These are phyloP conservation scores for Candida glucosophila DNA, from an alignment of 1,139 yeast species.

Conservation along the genomic window DNA sequence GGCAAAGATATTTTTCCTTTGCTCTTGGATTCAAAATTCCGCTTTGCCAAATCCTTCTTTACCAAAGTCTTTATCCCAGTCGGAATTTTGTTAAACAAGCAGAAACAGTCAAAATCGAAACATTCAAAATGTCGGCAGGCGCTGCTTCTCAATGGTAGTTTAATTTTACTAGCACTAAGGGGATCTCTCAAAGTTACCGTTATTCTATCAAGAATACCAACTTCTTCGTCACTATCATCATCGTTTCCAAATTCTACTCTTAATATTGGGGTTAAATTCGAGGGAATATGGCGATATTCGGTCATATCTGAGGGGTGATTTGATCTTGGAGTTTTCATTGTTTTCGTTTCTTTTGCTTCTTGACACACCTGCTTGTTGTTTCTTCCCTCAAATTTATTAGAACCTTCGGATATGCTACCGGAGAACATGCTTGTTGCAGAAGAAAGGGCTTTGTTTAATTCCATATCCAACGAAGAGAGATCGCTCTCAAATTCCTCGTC, in stretches of 20 bases:
- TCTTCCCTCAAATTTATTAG: too few relatives aligned
- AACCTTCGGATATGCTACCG: not conserved
- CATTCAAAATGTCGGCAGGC: slow-evolving; percentile 37
- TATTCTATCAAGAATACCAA: slow-evolving; percentile 18
- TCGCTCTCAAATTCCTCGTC: slow-evolving; percentile 4
- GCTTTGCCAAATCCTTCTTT: slow-evolving; percentile 18
- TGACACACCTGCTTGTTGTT: too few relatives aligned
- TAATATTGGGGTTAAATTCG: slow-evolving; percentile 15
- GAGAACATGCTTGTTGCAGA: slow-evolving; percentile 1
- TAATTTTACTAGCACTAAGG: slow-evolving; percentile 27
- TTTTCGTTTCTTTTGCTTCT: not conserved
- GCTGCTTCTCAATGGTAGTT: slow-evolving; percentile 31
- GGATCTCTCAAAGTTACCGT: slow-evolving; percentile 25
- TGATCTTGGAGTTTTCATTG: not conserved
- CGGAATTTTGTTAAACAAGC: slow-evolving; percentile 30
- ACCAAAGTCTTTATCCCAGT: slow-evolving; percentile 19
- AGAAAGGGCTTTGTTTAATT: slow-evolving; percentile 5
- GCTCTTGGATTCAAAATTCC: slow-evolving; percentile 18
- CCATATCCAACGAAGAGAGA: slow-evolving; percentile 6
- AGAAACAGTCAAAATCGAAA: slow-evolving; percentile 37
- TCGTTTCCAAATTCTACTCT: slow-evolving; percentile 14
- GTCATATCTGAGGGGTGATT: not conserved
- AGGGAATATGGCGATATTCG: slow-evolving; percentile 18
- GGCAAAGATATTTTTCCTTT: slow-evolving; percentile 5
- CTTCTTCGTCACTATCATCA: slow-evolving; percentile 15